A percentile compares a stretch with the other conserved stretches of the same genome.
These are phyloP conservation scores for Paraphaeosphaeria sporulosa DNA, from an alignment of 2,329 filamentous ascomycete genomes.

Conservation along the genomic window DNA sequence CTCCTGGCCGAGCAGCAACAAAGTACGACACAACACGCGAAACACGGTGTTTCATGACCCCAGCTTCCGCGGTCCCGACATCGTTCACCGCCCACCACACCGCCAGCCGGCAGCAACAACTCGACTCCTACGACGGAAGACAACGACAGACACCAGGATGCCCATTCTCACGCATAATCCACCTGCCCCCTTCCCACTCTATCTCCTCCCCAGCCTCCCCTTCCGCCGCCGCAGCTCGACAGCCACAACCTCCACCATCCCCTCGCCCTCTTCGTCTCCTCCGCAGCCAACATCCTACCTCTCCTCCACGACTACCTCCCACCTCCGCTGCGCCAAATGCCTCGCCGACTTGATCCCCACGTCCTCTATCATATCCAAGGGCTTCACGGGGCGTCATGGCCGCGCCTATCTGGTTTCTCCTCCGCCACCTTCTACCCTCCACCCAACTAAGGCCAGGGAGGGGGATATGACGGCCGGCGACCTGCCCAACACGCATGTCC, in stretches of 20 bases:
- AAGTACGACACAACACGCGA: not conserved
- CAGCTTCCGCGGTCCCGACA: not conserved
- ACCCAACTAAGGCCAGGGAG: slow-evolving; percentile 12
- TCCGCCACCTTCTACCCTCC: slow-evolving; percentile 41
- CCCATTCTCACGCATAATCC: slow-evolving; percentile 12
- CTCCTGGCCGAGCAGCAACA: slow-evolving; percentile 16
- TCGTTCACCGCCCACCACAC: slow-evolving; percentile 14
- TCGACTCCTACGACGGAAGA: too few relatives aligned
- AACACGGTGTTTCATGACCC: not conserved
- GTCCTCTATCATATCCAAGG: slow-evolving; percentile 68
- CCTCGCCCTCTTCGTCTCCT: slow-evolving; percentile 33
- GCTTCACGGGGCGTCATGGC: slow-evolving; percentile 70
- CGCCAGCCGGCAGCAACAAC: not conserved
- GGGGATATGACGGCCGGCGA: slow-evolving; percentile 31
- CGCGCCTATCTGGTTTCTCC: slow-evolving; percentile 69
- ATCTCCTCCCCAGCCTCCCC: slow-evolving; percentile 47
- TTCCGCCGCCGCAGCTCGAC: slow-evolving; percentile 51
- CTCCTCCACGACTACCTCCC: slow-evolving; percentile 53
- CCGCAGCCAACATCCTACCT: slow-evolving; percentile 37
- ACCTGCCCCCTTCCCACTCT: slow-evolving; percentile 52
- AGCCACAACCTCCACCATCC: slow-evolving; percentile 34
- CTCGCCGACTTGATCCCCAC: slow-evolving; percentile 66
- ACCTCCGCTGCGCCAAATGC: slow-evolving; percentile 67
- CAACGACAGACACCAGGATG: not conserved
- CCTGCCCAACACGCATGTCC: slow-evolving; percentile 67